Evolutionary conservation across 352 stramenopile genomes (phyloP).

Genomic region (Phytophthora brassicae): DNA sequence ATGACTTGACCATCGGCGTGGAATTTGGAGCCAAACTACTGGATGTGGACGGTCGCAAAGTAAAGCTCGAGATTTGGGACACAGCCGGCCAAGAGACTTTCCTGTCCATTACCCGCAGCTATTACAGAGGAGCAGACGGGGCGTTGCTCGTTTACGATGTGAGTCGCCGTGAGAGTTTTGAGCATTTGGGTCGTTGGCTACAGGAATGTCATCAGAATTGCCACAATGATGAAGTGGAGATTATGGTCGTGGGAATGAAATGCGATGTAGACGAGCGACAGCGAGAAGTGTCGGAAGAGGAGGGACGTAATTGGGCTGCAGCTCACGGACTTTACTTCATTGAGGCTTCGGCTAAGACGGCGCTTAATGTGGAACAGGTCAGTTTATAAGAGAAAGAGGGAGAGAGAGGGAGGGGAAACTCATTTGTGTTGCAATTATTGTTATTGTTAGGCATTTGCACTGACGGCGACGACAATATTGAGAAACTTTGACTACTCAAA

Average conservation of each 20-base stretch:
- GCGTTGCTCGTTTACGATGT: slow-evolving; percentile 91
- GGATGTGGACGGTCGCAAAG: slow-evolving; percentile 77
- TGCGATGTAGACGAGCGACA: slow-evolving; percentile 61
- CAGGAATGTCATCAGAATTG: slow-evolving; percentile 87
- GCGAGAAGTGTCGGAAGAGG: slow-evolving; percentile 66
- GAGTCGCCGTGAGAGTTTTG: slow-evolving; percentile 70
- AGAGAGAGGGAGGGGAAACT: not conserved
- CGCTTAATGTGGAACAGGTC: slow-evolving; percentile 80
- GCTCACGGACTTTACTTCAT: slow-evolving; percentile 79
- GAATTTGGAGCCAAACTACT: slow-evolving; percentile 90
- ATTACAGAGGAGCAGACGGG: slow-evolving; percentile 87
- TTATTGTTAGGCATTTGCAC: slow-evolving; percentile 52
- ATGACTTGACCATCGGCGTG: slow-evolving; percentile 91
- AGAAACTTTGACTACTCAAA: slow-evolving; percentile 74
- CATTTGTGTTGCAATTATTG: slow-evolving; percentile 1
- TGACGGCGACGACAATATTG: slow-evolving; percentile 75
- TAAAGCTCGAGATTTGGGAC: slow-evolving; percentile 93
- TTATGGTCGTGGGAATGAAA: slow-evolving; percentile 89
- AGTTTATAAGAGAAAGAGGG: not conserved
- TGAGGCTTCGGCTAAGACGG: slow-evolving; percentile 83
- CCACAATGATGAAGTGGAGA: slow-evolving; percentile 81
- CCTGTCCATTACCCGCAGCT: slow-evolving; percentile 87
- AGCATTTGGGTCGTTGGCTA: slow-evolving; percentile 74
- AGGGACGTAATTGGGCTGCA: slow-evolving; percentile 64
- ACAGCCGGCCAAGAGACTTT: slow-evolving; percentile 91